A percentile compares a stretch with the other conserved stretches of the same genome.
Conservation (phyloP, 2,329 filamentous ascomycete species). For the Aspergillus costaricaensis region DNA sequence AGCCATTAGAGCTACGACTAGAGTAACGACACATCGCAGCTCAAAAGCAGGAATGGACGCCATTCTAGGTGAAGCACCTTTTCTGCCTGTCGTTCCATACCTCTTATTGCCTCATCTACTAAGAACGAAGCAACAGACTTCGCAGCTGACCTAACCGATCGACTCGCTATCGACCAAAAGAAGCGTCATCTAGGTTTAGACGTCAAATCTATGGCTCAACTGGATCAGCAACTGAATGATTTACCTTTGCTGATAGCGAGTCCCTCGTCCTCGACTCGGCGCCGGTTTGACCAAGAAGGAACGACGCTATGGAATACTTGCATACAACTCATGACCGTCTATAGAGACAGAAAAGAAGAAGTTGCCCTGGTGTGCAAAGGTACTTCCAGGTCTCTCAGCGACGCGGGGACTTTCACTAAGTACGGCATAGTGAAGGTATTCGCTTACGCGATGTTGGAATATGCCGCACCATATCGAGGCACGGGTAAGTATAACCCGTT, state of each 20-base stretch:
- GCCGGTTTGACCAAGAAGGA: slow-evolving; percentile 33
- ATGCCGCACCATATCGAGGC: slow-evolving; percentile 40
- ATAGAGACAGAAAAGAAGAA: slow-evolving; percentile 10
- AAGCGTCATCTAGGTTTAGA: not conserved
- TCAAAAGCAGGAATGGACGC: slow-evolving; percentile 7
- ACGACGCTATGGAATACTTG: slow-evolving; percentile 44
- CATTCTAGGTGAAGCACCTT: slow-evolving; percentile 15
- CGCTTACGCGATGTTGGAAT: slow-evolving; percentile 68
- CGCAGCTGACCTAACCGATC: slow-evolving; percentile 21
- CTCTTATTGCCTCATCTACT: not conserved
- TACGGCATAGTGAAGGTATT: slow-evolving; percentile 53
- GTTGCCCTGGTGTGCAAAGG: slow-evolving; percentile 21
- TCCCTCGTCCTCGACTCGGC: slow-evolving; percentile 14
- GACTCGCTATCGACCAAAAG: slow-evolving; percentile 10
- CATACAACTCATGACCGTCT: slow-evolving; percentile 20
- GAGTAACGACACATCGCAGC: not conserved
- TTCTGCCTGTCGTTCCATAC: not conserved
- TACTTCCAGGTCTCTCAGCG: not conserved
- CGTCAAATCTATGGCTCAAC: slow-evolving; percentile 3
- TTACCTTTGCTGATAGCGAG: slow-evolving; percentile 13
- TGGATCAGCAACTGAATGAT: slow-evolving; percentile 23
- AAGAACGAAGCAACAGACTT: slow-evolving; percentile 24
- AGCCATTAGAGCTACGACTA: not conserved
- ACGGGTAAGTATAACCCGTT: slow-evolving; percentile 12
- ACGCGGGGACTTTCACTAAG: not conserved